Evolutionary conservation across 2,329 filamentous ascomycete species (phyloP), one percentile per base, ranked within the genome.

Genomic region (Colletotrichum tropicicola): DNA sequence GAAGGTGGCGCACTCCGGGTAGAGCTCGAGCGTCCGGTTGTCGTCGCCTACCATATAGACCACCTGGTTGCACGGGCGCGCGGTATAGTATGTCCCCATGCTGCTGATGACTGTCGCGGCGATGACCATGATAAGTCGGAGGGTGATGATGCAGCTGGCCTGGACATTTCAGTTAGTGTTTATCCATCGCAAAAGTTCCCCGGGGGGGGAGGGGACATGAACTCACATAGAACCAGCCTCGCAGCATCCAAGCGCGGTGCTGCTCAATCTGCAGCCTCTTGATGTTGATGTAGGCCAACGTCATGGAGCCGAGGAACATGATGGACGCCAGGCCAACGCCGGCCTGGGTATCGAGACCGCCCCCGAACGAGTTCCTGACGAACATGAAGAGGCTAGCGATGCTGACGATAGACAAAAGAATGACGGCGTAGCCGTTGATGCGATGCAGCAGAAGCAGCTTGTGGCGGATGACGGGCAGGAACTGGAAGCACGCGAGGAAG

Each of bases 181-280:
- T 2, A 2, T 1, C 10, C 17, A 10, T 28, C 44, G n/a, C n/a
- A n/a, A n/a, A n/a, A n/a, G n/a, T n/a, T n/a, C n/a, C n/a, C n/a
- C n/a, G n/a, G n/a, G n/a, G n/a, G n/a, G n/a, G n/a, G n/a, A n/a
- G n/a, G 7, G 1, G 21, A 15, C 10, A 35, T 5, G 12, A 13
- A 35, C 78, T 55, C 65, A 83, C 79, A 63, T 83, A 82, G 32
- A 83, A 76, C 83, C 83, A 85, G 4, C 83, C 79, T 21, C 88
- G 73, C 21, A 90, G 69, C 87, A 90, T 90, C 87, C 87, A 90
- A 2, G 85, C 85, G 1, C 88, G 80, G 66, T 90, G 88, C 69
- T 89, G 83, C 28, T 89, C 86, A 45, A 91, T 86, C 69, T 89
- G 87, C 2, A 89, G 73, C 2, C 79, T 76, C 72, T 86, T 89